Conservation (phyloP, 106 monocot species). For the Phalaenopsis aphrodite region DNA sequence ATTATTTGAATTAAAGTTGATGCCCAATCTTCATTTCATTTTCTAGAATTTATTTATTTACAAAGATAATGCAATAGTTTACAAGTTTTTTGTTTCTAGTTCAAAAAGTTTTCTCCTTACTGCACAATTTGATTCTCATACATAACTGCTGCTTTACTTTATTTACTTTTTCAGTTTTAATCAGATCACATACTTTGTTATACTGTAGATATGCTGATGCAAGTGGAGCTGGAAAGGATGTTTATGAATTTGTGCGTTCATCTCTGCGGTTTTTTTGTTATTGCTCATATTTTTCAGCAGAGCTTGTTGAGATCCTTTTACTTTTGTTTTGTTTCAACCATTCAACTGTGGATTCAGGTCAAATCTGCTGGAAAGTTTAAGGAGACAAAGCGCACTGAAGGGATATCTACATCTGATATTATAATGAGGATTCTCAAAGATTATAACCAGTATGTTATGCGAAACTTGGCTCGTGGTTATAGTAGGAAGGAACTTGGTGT, state of each 20-base stretch:
- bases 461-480: conserved; percentile 78
- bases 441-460: conserved; percentile 82
- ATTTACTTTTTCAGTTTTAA: conserved; percentile 9
- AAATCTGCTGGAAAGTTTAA: conserved; percentile 68
- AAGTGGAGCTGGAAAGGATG: conserved; percentile 91
- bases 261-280: background rate
- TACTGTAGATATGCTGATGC: conserved; percentile 78
- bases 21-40: background rate
- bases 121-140: background rate
- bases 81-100: background rate
- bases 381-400: conserved; percentile 79
- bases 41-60: background rate
- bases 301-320: background rate
- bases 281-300: background rate
- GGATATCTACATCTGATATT: conserved; percentile 80
- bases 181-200: background rate
- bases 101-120: background rate
- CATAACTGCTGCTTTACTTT: background rate
- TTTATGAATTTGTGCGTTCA: conserved; percentile 82
- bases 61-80: background rate
- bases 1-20: background rate
- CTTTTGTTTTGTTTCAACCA: background rate
- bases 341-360: conserved; percentile 31
- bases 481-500: conserved; percentile 77
- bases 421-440: conserved; percentile 87